Base-by-base conservation (phyloP, 2,329 filamentous ascomycete species). In the Byssothecium circinans region DNA sequence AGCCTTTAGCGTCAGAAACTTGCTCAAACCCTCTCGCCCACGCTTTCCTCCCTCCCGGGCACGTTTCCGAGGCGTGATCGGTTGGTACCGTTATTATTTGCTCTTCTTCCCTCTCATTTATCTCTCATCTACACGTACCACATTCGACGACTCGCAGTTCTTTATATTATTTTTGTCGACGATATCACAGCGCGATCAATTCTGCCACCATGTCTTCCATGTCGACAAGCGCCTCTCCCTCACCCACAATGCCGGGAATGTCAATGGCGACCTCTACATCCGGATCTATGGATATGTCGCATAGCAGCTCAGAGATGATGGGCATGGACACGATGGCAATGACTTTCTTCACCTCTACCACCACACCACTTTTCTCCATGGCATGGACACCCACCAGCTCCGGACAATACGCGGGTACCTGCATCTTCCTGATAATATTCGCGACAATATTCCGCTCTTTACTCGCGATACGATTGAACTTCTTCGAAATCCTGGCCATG, bases 361-460 rank as follows among this genome's bases (percentile, higher is more conserved):
- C 64, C 34, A 87, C 84, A 1, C 76, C 85, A 1, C 77, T 89
- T 33, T 89, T 78, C 75, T 85, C 88, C 11, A 68, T 70, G 10
- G 67, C 76, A 38, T 96, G 91, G 88, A 86, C 86, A 1, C 91
- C 91, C 2, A 72, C 64, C 14, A 83, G 74, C 10, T 73, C 78
- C 0, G 88, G 86, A 53, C 74, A 79, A 49, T 96, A 96, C 71
- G 89, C 89, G 1, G 91, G 83, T 39, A 94, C 90, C 8, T 95
- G 91, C 75, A 87, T 47, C 14, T 47, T 47, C 29, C 23, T 47
- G 15, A 84, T 95, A 64, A 61, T 85, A 18, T 82, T 96, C 29
- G 84, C 84, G 44, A 75, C 84, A 46, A 63, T 87, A 50, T 84
- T 85, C 65, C 86, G 91, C 38, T 71, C 77, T 12, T 76, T 95